Evolutionary conservation across 2,329 filamentous ascomycete species (phyloP), one percentile per base, ranked within the genome.

Genomic region (Fusarium anthophilum): DNA sequence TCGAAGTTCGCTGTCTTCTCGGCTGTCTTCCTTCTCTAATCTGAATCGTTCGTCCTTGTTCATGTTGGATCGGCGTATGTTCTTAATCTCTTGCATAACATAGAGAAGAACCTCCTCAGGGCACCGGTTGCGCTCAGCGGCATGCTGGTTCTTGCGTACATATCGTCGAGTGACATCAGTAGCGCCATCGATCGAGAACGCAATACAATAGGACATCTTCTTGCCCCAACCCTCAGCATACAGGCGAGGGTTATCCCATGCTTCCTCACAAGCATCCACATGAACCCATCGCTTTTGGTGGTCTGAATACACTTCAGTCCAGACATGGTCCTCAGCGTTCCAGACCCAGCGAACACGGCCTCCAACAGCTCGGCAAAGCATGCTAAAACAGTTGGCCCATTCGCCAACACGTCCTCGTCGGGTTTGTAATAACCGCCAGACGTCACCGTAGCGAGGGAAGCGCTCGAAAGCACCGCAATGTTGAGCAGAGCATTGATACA

Each of bases 341-440:
- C 96, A 99, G 17, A 99, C 93, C 96, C 96, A 99, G 79, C 96
- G 91, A 30, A 98, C 95, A 70, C 96, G 90, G 69, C 93, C 94
- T 56, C 96, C 96, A 20, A 98, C 91, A 9, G 96, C 96, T 69
- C 96, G 91, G 86, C 96, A 98, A 59, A 99, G 89, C 96, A 98
- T 98, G 84, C 93, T 96, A 85, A 99, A 99, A 87, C 95, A 98
- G 84, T 98, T 98, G 75, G 94, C 95, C 95, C 96, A 98, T 85
- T 99, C 96, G 70, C 96, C 96, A 70, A 93, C 93, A 76, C 96
- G 92, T 41, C 96, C 96, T 76, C 93, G 90, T 76, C 94, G 88
- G 35, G 94, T 97, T 82, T 98, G 93, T 48, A 99, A 86, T 69
- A 98, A 84, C 57, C 95, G 92, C 91, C 97, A 98, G 32, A 98